Base-by-base conservation (phyloP, 371 early-diverging fungal species). In the Cokeromyces recurvatus region DNA sequence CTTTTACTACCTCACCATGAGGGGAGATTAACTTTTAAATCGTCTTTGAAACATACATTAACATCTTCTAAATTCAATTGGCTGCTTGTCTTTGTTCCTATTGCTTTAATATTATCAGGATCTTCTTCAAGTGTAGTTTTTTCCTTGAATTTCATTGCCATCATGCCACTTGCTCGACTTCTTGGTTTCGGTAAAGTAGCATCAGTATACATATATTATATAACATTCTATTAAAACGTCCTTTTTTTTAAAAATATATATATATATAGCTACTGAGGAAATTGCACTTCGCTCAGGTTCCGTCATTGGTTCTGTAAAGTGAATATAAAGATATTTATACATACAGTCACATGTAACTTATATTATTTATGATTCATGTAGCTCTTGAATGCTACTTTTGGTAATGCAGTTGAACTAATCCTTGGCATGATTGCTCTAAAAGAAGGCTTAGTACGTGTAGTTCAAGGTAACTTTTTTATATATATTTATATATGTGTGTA, bases 111-210 rank as follows among this genome's bases (percentile, higher is more conserved):
- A 0, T 64, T 84, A 23, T 71, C 72, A 20, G 25, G 35, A n/a
- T 45, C 59, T 29, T 53, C 53, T 45, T 51, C 52, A 16, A 62
- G 58, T 78, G 8, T 72, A 79, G 9, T 96, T 92, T 53, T 96
- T 51, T 44, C 77, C 12, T 71, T 92, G 46, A 97, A 97, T 78
- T 92, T 94, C 41, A 74, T 92, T 17, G 94, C 94, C n/a, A 90
- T 97, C 43, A 71, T 97, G 23, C 94, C 94, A 4, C 63, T 95
- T 35, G 94, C 95, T 27, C 90, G 90, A 46, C 60, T 76, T 0
- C 53, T 76, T n/a, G 75, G 75, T 29, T 66, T 70, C 34, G 62
- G n/a, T n/a, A n/a, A n/a, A n/a, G n/a, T n/a, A n/a, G n/a, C n/a
- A n/a, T n/a, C n/a, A n/a, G n/a, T n/a, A n/a, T n/a, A n/a, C n/a